phyloP scores from a whole-genome alignment of 2,329 filamentous ascomycete species.

The Apiospora aurea region DNA sequence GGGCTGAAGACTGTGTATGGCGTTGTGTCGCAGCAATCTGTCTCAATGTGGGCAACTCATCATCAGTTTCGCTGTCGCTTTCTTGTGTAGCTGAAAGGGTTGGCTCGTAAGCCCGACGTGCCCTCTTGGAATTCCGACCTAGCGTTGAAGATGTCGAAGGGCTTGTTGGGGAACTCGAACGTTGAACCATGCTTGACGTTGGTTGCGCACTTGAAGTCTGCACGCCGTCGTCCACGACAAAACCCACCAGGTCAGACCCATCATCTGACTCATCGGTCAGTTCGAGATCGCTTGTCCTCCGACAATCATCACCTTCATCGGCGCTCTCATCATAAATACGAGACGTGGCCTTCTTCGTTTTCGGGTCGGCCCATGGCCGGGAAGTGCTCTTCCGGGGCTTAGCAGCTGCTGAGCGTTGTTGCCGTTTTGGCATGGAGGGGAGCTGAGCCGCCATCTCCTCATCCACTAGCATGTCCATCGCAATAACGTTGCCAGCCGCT shows the following conservation, averaged over 20 bases:
- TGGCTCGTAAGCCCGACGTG: slow-evolving; percentile 34
- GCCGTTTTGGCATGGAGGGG: not conserved
- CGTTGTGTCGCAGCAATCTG: slow-evolving; percentile 35
- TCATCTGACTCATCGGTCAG: slow-evolving; percentile 44
- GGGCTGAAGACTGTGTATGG: slow-evolving; percentile 12
- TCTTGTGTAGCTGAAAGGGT: slow-evolving; percentile 35
- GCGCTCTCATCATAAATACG: slow-evolving; percentile 43
- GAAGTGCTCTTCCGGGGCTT: slow-evolving; percentile 2
- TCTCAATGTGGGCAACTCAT: slow-evolving; percentile 40
- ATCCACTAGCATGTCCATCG: not conserved
- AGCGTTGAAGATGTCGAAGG: slow-evolving; percentile 33
- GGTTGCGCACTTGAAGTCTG: slow-evolving; percentile 39
- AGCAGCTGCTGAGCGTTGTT: not conserved
- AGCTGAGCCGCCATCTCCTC: slow-evolving; percentile 26
- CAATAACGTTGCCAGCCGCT: not conserved
- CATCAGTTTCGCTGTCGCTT: slow-evolving; percentile 28
- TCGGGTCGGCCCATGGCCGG: not conserved
- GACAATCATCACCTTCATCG: slow-evolving; percentile 44
- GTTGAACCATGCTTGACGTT: slow-evolving; percentile 36
- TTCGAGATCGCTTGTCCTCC: slow-evolving; percentile 45
- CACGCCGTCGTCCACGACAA: slow-evolving; percentile 42
- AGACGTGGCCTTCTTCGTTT: not conserved
- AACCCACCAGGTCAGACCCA: slow-evolving; percentile 42
- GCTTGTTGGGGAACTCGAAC: slow-evolving; percentile 37
- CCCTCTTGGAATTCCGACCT: slow-evolving; percentile 21